Percentiles rank a stretch among this genome's conserved stretches.
Conservation (phyloP, 192 early-diverging fungal genomes). For the Entomortierella beljakovae region DNA sequence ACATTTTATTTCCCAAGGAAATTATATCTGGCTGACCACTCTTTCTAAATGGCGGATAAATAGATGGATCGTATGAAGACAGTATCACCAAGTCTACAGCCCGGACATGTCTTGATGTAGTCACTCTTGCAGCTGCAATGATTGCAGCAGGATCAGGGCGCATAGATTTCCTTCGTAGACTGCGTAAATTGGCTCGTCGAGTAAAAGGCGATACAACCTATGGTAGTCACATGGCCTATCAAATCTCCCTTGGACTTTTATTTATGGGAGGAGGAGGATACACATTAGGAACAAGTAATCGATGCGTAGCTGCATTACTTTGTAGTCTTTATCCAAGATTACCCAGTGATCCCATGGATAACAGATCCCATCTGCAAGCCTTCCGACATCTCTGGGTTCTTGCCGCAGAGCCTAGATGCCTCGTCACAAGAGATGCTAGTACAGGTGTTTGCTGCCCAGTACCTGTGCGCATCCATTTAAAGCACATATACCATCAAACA, state of each 20-base stretch:
- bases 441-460: conserved; percentile 63
- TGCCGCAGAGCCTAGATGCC: conserved; percentile 74
- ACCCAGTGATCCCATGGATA: conserved; percentile 66
- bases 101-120: conserved; percentile 75
- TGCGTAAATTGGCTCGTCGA: conserved; percentile 67
- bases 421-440: conserved; percentile 76
- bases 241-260: conserved; percentile 83
- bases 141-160: conserved; percentile 89
- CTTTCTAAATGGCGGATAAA: neutral
- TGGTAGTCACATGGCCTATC: conserved; percentile 76
- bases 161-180: conserved; percentile 65
- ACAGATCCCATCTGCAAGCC: conserved; percentile 77
- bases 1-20: neutral
- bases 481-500: conserved; percentile 23
- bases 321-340: conserved; percentile 78
- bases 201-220: conserved; percentile 65
- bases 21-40: neutral
- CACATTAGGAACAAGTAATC: conserved; percentile 73
- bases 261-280: conserved; percentile 78
- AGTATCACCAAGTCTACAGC: conserved; percentile 73
- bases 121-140: conserved; percentile 69
- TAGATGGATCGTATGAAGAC: conserved; percentile 66
- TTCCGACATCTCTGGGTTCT: conserved; percentile 86
- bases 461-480: conserved; percentile 63
- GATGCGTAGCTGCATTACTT: conserved; percentile 73